Evolutionary conservation across 306 rosid genomes (phyloP).

Genomic region (Cicer arietinum): DNA sequence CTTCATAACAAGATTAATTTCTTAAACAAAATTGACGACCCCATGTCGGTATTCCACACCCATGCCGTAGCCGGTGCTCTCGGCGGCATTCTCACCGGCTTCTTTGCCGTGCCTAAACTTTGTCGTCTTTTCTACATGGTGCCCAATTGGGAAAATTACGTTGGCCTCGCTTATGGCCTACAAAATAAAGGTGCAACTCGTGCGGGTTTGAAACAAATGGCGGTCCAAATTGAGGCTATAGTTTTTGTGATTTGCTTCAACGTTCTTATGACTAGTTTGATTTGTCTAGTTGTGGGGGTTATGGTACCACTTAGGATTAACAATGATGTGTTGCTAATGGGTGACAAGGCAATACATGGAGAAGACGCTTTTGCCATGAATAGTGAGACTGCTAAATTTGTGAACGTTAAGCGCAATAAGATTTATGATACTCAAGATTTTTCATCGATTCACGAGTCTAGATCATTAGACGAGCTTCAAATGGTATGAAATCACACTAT

Average conservation of each 20-base stretch:
- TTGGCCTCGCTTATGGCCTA: conserved; percentile 56
- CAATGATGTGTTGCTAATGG: conserved; percentile 40
- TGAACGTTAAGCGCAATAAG: conserved; percentile 40
- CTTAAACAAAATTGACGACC: conserved; percentile 50
- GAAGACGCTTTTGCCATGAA: conserved; percentile 56
- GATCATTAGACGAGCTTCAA: conserved; percentile 40
- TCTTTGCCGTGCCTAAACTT: conserved; percentile 57
- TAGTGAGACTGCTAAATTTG: conserved; percentile 30
- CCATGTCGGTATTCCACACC: conserved; percentile 61
- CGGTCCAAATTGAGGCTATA: conserved; percentile 50
- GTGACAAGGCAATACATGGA: conserved; percentile 58
- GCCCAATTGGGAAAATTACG: conserved; percentile 62
- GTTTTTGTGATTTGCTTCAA: conserved; percentile 50
- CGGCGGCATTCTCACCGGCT: conserved; percentile 57
- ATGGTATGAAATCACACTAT: conserved; percentile 34
- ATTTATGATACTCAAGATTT: conserved; percentile 46
- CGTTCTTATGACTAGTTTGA: conserved; percentile 44
- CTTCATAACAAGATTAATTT: conserved; percentile 50
- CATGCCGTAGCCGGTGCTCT: conserved; percentile 58
- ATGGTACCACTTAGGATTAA: conserved; percentile 52
- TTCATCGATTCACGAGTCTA: conserved; percentile 32
- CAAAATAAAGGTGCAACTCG: conserved; percentile 44
- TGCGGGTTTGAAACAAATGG: conserved; percentile 55
- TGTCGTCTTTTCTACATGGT: conserved; percentile 60
- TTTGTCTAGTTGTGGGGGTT: conserved; percentile 51